Conservation (phyloP, 2,329 filamentous ascomycete species). For the Pestalotiopsis sp. region DNA sequence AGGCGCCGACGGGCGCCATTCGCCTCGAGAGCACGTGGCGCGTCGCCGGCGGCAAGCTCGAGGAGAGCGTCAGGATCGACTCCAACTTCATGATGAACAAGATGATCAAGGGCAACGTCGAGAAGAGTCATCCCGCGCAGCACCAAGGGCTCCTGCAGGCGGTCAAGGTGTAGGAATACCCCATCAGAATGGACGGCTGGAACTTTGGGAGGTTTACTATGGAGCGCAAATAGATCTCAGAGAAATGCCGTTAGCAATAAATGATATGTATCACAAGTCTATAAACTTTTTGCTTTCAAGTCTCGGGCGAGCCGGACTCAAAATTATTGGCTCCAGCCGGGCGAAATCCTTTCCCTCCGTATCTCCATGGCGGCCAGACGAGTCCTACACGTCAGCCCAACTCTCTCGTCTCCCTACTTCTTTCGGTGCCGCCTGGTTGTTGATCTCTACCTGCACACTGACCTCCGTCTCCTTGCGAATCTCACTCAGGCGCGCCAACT, state of each 20-base stretch:
- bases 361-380: too few species aligned
- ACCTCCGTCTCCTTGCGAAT: background rate
- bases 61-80: constrained; percentile 30
- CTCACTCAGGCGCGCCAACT: background rate
- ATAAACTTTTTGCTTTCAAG: too few species aligned
- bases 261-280: too few species aligned
- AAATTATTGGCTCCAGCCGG: too few species aligned
- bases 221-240: too few species aligned
- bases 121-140: constrained; percentile 28
- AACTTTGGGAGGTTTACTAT: background rate
- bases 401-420: background rate
- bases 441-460: background rate
- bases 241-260: too few species aligned
- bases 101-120: constrained; percentile 31
- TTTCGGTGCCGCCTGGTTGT: background rate
- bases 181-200: background rate
- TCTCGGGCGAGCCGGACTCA: too few species aligned
- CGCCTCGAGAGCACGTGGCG: constrained; percentile 17
- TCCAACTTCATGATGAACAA: constrained; percentile 30
- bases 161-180: background rate
- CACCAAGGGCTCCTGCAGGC: constrained; percentile 22
- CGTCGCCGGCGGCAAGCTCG: constrained; percentile 19
- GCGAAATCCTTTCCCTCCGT: too few species aligned
- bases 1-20: constrained; percentile 27
- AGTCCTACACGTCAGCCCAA: background rate